phyloP scores from a whole-genome alignment of 257 asterid species.

The Solanum megistacrolobum region DNA sequence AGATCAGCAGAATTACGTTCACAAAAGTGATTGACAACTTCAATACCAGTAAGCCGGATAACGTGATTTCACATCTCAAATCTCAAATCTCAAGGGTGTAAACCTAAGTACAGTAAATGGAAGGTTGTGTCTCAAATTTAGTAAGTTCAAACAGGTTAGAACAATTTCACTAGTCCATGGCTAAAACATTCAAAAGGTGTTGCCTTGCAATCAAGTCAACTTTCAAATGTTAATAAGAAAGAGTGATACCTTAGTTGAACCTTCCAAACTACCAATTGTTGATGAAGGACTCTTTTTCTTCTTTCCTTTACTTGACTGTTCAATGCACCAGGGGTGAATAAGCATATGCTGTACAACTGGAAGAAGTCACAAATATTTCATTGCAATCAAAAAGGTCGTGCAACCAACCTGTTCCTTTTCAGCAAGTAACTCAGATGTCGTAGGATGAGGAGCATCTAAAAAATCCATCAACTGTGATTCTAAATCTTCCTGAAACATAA shows the following conservation, averaged over 20 bases:
- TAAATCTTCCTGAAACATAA: slow-evolving; percentile 61
- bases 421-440: slow-evolving; percentile 56
- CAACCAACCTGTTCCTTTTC: slow-evolving; percentile 69
- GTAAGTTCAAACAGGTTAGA: not conserved
- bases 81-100: not conserved
- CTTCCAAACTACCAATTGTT: slow-evolving; percentile 42
- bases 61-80: not conserved
- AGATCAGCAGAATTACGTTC: not conserved
- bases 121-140: not conserved
- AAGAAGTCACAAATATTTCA: not conserved
- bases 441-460: slow-evolving; percentile 72
- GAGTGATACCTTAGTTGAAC: slow-evolving; percentile 52
- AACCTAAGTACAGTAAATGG: not conserved
- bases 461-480: slow-evolving; percentile 65
- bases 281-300: slow-evolving; percentile 35
- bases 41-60: not conserved
- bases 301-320: slow-evolving; percentile 50
- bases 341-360: not conserved
- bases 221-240: not conserved
- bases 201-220: not conserved
- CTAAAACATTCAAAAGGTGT: not conserved
- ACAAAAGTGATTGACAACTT: not conserved
- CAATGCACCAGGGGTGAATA: not conserved
- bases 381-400: not conserved
- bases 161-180: not conserved